These are phyloP conservation scores for Phytopythium mirpurense DNA, from an alignment of 352 stramenopile genomes.

Conservation along the genomic window DNA sequence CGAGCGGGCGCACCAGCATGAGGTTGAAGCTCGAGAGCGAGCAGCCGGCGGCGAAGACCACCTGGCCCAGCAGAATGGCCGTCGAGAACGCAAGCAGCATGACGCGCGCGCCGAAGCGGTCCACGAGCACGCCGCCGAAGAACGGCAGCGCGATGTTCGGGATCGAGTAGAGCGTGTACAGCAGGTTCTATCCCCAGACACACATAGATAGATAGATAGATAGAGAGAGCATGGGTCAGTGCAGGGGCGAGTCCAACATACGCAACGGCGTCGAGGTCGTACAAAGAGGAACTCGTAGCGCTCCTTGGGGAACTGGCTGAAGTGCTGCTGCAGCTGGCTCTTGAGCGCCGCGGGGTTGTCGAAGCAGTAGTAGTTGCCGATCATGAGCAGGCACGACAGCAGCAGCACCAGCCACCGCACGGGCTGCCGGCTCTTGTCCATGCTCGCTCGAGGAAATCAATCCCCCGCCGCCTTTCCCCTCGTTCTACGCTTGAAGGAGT, in stretches of 20 bases:
- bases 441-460: too few relatives aligned
- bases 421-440: constrained; percentile 67
- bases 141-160: constrained; percentile 92
- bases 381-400: constrained; percentile 85
- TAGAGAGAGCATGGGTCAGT: too few relatives aligned
- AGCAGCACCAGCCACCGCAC: constrained; percentile 86
- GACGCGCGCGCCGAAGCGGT: constrained; percentile 79
- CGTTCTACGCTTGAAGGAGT: too few relatives aligned
- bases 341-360: constrained; percentile 88
- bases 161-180: constrained; percentile 93
- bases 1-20: constrained; percentile 48
- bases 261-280: too few relatives aligned
- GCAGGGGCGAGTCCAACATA: too few relatives aligned
- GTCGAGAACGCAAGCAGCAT: constrained; percentile 86
- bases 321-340: constrained; percentile 83
- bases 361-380: constrained; percentile 91
- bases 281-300: constrained; percentile 85
- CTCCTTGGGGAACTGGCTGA: constrained; percentile 61
- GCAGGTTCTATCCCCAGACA: constrained; percentile 81
- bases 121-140: constrained; percentile 89
- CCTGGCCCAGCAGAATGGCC: constrained; percentile 76
- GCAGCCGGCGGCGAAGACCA: constrained; percentile 87
- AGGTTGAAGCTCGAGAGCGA: constrained; percentile 71
- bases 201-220: too few relatives aligned
- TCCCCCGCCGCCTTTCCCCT: not conserved